Percentiles rank a stretch among this genome's conserved stretches.
These are phyloP conservation scores for Shiraia bambusicola DNA, from an alignment of 2,329 filamentous ascomycete species.

Conservation along the genomic window DNA sequence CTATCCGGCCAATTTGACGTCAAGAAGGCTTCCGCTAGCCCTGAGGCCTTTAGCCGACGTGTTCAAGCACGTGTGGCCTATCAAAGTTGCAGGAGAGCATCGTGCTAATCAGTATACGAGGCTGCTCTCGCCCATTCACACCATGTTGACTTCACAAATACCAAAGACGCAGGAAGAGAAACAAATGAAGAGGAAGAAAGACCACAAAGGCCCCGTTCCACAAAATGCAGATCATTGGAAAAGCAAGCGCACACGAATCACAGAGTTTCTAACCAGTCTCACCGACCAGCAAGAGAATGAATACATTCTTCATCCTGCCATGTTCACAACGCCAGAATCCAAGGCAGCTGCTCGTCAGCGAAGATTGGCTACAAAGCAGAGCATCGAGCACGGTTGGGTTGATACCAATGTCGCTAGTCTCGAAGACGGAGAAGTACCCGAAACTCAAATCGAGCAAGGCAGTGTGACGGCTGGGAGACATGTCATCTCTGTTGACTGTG, in stretches of 20 bases:
- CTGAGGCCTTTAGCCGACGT: constrained; percentile 71
- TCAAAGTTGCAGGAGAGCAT: constrained; percentile 83
- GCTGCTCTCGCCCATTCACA: constrained; percentile 83
- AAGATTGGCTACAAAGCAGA: constrained; percentile 54
- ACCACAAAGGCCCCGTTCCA: constrained; percentile 55
- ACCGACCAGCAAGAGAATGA: constrained; percentile 81
- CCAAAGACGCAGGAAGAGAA: constrained; percentile 71
- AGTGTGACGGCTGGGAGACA: constrained; percentile 81
- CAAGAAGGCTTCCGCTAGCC: constrained; percentile 44
- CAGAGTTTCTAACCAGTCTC: constrained; percentile 70
- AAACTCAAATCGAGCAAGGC: constrained; percentile 72
- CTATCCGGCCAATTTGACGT: constrained; percentile 50
- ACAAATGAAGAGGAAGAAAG: constrained; percentile 50
- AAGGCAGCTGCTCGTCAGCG: constrained; percentile 55
- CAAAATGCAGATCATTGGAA: constrained; percentile 67
- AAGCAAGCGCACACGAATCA: constrained; percentile 78
- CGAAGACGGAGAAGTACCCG: constrained; percentile 67
- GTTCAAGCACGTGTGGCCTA: constrained; percentile 86
- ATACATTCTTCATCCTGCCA: constrained; percentile 79
- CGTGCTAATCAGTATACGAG: constrained; percentile 61
- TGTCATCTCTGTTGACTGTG: constrained; percentile 84
- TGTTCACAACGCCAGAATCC: constrained; percentile 61
- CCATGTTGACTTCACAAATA: constrained; percentile 75
- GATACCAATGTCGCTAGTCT: constrained; percentile 70
- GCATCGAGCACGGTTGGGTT: constrained; percentile 71